A percentile compares a stretch with the other conserved stretches of the same genome.
These are phyloP conservation scores for Meira nashicola DNA, from an alignment of 1,284 basidiomycete genomes.

Conservation along the genomic window DNA sequence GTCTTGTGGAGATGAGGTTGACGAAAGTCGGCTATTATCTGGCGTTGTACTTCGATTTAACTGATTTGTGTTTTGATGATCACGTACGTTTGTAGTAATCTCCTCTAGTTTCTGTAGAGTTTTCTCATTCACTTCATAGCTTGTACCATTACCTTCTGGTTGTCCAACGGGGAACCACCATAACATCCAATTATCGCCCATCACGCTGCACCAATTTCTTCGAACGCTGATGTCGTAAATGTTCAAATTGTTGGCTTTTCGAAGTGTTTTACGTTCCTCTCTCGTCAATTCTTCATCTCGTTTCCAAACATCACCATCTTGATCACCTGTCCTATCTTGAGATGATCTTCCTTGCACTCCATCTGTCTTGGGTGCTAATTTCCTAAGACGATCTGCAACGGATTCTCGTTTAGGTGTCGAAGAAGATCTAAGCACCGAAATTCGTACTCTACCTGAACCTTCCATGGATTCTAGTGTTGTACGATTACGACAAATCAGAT, in stretches of 20 bases:
- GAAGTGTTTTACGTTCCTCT: conserved; percentile 31
- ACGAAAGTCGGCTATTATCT: neutral
- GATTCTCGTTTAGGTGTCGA: neutral
- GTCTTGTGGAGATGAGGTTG: neutral
- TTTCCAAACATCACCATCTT: conserved; percentile 16
- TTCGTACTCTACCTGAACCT: conserved; percentile 32
- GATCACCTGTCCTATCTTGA: neutral
- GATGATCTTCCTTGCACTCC: neutral
- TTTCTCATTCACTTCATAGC: conserved; percentile 22
- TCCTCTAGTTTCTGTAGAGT: conserved; percentile 29
- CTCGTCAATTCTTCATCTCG: conserved; percentile 33
- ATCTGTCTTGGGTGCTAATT: neutral
- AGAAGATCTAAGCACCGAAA: conserved; percentile 9
- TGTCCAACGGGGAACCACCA: conserved; percentile 42
- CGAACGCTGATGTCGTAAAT: conserved; percentile 40
- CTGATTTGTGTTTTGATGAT: conserved; percentile 4
- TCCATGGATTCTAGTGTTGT: conserved; percentile 55
- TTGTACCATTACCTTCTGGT: conserved; percentile 27
- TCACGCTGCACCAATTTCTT: conserved; percentile 35
- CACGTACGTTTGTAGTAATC: conserved; percentile 25
- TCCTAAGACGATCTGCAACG: conserved; percentile 12
- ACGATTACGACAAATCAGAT: conserved; percentile 48
- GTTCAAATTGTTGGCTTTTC: conserved; percentile 38
- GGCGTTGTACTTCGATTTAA: neutral
- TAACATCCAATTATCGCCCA: conserved; percentile 29